Evolutionary conservation across 352 stramenopile genomes (phyloP).

Genomic region (Pythium oligandrum): DNA sequence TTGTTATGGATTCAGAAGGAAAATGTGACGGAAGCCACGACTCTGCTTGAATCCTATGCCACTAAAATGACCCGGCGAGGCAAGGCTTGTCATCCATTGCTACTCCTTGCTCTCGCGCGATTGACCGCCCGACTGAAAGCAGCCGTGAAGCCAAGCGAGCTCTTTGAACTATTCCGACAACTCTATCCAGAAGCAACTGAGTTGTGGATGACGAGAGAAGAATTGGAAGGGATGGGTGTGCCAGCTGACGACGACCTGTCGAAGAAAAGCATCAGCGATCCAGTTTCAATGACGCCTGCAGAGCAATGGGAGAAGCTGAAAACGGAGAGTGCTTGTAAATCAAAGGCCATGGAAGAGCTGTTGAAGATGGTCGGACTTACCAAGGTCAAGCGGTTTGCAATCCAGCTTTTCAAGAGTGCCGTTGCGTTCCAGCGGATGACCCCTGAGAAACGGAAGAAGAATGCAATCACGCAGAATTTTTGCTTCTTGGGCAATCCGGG

Average conservation of each 20-base stretch:
- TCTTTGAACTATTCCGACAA: conserved; percentile 40
- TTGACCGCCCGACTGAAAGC: conserved; percentile 16
- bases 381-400: conserved; percentile 72
- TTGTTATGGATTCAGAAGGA: conserved; percentile 42
- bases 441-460: conserved; percentile 57
- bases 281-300: conserved; percentile 10
- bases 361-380: conserved; percentile 78
- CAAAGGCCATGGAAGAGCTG: conserved; percentile 77
- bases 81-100: conserved; percentile 37
- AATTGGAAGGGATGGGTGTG: conserved; percentile 15
- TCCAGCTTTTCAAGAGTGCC: conserved; percentile 73
- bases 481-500: conserved; percentile 74
- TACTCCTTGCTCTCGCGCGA: conserved; percentile 49
- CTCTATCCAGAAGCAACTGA: conserved; percentile 47
- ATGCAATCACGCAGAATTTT: conserved; percentile 61
- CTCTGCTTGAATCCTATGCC: conserved; percentile 39
- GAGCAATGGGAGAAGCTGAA: conserved; percentile 70
- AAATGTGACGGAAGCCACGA: conserved; percentile 18
- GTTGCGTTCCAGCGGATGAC: conserved; percentile 57
- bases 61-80: conserved; percentile 7
- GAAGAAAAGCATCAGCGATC: conserved; percentile 2
- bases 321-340: conserved; percentile 33
- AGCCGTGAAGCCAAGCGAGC: conserved; percentile 21
- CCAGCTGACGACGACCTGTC: neutral
- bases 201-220: conserved; percentile 32